Percentiles rank a stretch among this genome's conserved stretches.
These are phyloP conservation scores for Darksidea phi DNA, from an alignment of 495 filamentous ascomycete genomes.

Conservation along the genomic window DNA sequence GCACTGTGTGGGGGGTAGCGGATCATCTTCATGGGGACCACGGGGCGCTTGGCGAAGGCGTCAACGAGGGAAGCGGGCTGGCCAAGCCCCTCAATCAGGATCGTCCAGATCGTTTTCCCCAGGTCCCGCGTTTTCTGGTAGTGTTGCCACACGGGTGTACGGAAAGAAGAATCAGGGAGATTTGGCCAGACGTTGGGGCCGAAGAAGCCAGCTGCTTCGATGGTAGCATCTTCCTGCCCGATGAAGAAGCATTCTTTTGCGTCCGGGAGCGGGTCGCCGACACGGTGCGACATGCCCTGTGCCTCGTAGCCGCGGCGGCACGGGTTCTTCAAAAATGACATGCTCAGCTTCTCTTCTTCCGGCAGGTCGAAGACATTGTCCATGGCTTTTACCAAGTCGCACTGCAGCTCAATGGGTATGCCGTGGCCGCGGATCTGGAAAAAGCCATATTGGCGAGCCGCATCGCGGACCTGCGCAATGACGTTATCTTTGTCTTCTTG, in stretches of 20 bases:
- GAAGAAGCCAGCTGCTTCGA: constrained; percentile 34
- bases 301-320: constrained; percentile 46
- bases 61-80: constrained; percentile 44
- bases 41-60: constrained; percentile 49
- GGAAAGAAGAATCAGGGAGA: constrained; percentile 50
- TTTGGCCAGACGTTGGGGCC: constrained; percentile 55
- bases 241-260: constrained; percentile 47
- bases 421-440: constrained; percentile 53
- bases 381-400: constrained; percentile 30
- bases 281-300: constrained; percentile 34
- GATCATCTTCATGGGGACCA: constrained; percentile 48
- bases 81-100: constrained; percentile 47
- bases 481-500: constrained; percentile 23
- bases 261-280: constrained; percentile 43
- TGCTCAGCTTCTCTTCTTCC: constrained; percentile 41
- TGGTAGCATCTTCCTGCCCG: constrained; percentile 38
- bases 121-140: constrained; percentile 44
- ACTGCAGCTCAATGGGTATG: constrained; percentile 39
- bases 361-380: constrained; percentile 41
- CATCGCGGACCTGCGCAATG: constrained; percentile 41
- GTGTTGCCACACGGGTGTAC: constrained; percentile 51
- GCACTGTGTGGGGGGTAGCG: constrained; percentile 45
- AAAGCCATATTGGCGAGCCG: constrained; percentile 48
- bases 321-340: constrained; percentile 40
- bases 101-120: constrained; percentile 32